These are phyloP conservation scores for Linnemannia elongata DNA, from an alignment of 192 early-diverging fungal species.

Conservation along the genomic window DNA sequence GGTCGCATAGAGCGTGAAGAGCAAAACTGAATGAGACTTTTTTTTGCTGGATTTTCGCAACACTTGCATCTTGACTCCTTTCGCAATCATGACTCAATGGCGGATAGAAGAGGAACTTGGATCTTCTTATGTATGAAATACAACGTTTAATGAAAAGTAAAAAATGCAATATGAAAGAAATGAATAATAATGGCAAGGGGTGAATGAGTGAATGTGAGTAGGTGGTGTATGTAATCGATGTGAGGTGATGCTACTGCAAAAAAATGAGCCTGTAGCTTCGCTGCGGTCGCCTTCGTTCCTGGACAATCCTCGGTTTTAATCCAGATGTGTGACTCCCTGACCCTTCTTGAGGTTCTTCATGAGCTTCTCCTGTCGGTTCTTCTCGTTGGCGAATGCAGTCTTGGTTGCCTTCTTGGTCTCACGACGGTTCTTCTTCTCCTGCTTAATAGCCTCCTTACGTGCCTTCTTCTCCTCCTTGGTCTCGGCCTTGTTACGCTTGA, in stretches of 20 bases:
- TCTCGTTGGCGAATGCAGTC: constrained; percentile 82
- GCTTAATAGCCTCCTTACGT: constrained; percentile 90
- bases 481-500: constrained; percentile 84
- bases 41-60: background rate
- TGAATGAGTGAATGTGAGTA: background rate
- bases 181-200: constrained; percentile 5
- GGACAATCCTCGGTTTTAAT: constrained; percentile 16
- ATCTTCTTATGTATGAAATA: background rate
- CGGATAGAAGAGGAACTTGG: too few species aligned
- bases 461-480: constrained; percentile 92
- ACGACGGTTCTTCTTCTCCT: constrained; percentile 78
- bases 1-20: background rate
- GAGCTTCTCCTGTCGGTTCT: constrained; percentile 69
- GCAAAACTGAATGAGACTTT: background rate
- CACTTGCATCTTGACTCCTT: background rate
- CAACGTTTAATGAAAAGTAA: constrained; percentile 3
- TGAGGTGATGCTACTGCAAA: background rate
- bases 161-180: constrained; percentile 1
- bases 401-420: constrained; percentile 86
- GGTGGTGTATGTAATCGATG: background rate
- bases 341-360: constrained; percentile 67
- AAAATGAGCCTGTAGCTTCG: too few species aligned
- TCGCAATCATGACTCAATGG: too few species aligned
- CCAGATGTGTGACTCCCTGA: constrained; percentile 63
- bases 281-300: background rate